phyloP scores from a whole-genome alignment of 2,329 filamentous ascomycete species.

The Cercospora janseana region DNA sequence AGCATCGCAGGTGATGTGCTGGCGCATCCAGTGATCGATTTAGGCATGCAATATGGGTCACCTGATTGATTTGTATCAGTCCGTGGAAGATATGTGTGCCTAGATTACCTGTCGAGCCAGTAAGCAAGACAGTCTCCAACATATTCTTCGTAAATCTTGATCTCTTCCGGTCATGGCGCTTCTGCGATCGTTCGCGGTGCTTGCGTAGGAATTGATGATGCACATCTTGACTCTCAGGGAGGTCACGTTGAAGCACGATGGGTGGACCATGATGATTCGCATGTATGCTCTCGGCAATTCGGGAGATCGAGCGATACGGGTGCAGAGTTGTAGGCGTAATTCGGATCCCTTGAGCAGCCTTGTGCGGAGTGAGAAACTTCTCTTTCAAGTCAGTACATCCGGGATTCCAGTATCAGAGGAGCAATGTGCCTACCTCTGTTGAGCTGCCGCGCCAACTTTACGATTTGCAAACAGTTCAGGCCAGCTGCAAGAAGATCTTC shows the following conservation, averaged over 20 bases:
- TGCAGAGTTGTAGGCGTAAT: constrained; percentile 1
- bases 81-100: constrained; percentile 38
- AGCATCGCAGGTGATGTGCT: constrained; percentile 27
- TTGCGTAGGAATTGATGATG: neutral
- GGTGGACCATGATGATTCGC: neutral
- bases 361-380: neutral
- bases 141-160: neutral
- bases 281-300: neutral
- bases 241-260: neutral
- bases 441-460: constrained; percentile 28
- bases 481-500: constrained; percentile 19
- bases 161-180: neutral
- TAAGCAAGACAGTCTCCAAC: constrained; percentile 34
- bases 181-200: neutral
- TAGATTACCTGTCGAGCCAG: constrained; percentile 40
- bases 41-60: constrained; percentile 33
- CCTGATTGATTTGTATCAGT: constrained; percentile 30
- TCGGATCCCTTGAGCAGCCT: neutral
- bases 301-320: neutral
- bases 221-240: neutral
- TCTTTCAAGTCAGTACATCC: neutral
- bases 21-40: constrained; percentile 25
- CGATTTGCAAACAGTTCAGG: constrained; percentile 40
- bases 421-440: constrained; percentile 1
- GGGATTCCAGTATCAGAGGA: neutral